Evolutionary conservation across 192 early-diverging fungal genomes (phyloP).

Genomic region (Coemansia furcata): DNA sequence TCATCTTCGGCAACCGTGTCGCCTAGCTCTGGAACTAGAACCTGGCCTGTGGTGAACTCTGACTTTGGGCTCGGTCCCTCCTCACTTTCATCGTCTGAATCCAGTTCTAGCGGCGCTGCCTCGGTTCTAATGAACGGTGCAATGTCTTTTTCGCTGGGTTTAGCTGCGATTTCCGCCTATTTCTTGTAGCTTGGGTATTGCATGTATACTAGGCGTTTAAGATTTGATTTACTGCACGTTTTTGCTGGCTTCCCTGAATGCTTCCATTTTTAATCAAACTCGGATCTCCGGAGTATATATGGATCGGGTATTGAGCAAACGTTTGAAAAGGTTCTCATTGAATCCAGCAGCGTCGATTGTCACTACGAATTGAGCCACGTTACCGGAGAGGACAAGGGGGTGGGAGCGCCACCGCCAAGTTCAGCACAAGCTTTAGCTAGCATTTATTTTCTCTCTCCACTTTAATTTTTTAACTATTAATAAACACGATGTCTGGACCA

Average conservation of each 20-base stretch:
- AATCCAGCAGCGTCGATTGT: neutral
- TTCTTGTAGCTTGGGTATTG: neutral
- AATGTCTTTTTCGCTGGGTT: neutral
- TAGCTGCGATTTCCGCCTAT: neutral
- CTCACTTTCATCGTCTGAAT: neutral
- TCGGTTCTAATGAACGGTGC: neutral
- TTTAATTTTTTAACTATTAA: neutral
- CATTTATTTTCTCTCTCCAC: neutral
- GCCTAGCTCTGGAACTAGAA: neutral
- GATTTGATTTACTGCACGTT: no score
- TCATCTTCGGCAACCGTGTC: neutral
- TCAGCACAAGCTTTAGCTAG: neutral
- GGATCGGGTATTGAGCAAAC: slow-evolving; percentile 50
- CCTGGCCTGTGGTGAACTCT: neutral
- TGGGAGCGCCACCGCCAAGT: neutral
- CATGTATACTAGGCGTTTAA: neutral
- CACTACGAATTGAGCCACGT: neutral
- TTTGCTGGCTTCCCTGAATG: no score
- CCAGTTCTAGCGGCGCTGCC: neutral
- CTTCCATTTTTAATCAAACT: slow-evolving; percentile 7
- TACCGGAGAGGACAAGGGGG: neutral
- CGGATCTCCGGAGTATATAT: slow-evolving; percentile 52
- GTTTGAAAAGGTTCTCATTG: neutral
- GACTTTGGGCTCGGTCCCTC: neutral
- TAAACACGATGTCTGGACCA: slow-evolving; percentile 40